Conservation (phyloP, 306 rosid species). For the Delonix regia region DNA sequence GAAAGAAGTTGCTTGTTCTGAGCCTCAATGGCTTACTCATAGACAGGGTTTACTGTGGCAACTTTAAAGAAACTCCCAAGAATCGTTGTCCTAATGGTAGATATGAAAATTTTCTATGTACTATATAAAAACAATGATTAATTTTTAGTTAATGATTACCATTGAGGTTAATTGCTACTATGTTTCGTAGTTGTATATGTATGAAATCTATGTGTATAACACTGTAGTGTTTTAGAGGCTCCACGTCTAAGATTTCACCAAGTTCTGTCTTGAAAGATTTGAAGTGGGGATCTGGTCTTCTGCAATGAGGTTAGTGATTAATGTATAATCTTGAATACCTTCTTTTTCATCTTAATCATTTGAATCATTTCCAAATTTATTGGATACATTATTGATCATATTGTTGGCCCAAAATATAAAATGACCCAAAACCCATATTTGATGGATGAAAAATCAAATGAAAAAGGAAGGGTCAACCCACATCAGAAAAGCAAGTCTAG, state of each 20-base stretch:
- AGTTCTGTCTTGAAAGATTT: slow-evolving; percentile 47
- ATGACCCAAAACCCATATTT: too few species aligned
- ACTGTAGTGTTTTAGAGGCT: slow-evolving; percentile 27
- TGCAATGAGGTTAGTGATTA: slow-evolving; percentile 33
- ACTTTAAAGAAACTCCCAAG: neutral
- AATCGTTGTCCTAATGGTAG: slow-evolving; percentile 12
- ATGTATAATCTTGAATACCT: neutral
- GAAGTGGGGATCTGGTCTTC: slow-evolving; percentile 51
- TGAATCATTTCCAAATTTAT: too few species aligned
- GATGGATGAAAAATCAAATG: too few species aligned
- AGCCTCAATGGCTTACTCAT: slow-evolving; percentile 27
- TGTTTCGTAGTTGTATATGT: neutral
- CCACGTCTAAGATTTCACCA: slow-evolving; percentile 34
- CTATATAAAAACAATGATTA: neutral
- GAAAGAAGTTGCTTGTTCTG: slow-evolving; percentile 30
- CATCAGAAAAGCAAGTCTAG: too few species aligned
- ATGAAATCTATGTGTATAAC: too few species aligned
- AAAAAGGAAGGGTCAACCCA: too few species aligned
- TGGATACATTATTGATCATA: too few species aligned
- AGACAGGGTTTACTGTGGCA: neutral
- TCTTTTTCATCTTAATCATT: neutral
- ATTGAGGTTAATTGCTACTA: neutral
- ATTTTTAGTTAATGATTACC: neutral
- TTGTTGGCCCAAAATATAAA: too few species aligned
- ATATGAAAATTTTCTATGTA: slow-evolving; percentile 21